Evolutionary conservation across 192 early-diverging fungal genomes (phyloP), one percentile per base, ranked within the genome.

Genomic region (Podila epigama): DNA sequence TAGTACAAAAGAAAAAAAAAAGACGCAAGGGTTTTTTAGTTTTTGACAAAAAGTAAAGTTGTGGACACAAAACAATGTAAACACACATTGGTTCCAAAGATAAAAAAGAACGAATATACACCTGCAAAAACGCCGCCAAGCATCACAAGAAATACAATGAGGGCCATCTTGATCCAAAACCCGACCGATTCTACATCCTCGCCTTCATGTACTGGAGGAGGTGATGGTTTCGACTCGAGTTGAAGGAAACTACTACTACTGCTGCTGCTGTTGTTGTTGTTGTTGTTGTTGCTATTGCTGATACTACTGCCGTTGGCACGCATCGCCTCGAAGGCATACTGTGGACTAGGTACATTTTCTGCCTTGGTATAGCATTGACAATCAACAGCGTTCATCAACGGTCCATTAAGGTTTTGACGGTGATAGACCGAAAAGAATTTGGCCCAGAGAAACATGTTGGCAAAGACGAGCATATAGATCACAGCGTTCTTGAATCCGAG

Each of bases 111-210:
- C 25, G 31, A 56, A 60, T 34, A 67, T 60, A 57, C 60, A 81
- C 90, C 93, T 18, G 92, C 92, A 69, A 94, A 85, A 54, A 94
- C 75, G 9, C 93, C 93, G 41, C 93, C 93, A 28, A 89, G 25
- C 52, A 94, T 78, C 15, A 94, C 93, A 32, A 94, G 84, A 31
- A 86, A 55, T 7, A 86, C 79, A 44, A 89, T 89, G 5, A 86
- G 57, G 20, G 44, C 60, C 51, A 89, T 67, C 54, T 79, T 81
- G 16, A 87, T 16, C 60, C 79, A 86, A 60, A 82, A 88, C 18
- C 78, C 68, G 22, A 69, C 10, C 9, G 63, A 54, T 15, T 25
- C 40, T 12, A 33, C 51, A 27, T 73, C 70, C 11, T 22, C 58
- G 33, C 57, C 69, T 16, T 35, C 63, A 37, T 60, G 51, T 4